Percentiles rank a stretch among this genome's conserved stretches.
Evolutionary conservation across 1,139 yeast species (phyloP).

Genomic region (Blastobotrys buckinghamii): DNA sequence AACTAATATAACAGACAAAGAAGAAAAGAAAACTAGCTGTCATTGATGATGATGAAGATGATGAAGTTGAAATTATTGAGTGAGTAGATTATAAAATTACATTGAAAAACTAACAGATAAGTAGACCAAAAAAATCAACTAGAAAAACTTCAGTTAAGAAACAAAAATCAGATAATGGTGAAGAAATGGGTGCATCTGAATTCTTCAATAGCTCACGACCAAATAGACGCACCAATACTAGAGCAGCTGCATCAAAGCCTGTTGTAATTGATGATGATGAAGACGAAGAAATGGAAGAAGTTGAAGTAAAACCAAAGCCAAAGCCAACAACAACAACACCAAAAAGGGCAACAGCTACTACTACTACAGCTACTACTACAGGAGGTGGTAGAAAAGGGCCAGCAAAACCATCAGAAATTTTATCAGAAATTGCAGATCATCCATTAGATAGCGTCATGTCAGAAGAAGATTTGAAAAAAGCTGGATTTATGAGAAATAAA

Average conservation of each 20-base stretch:
- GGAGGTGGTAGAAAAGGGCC: constrained; percentile 42
- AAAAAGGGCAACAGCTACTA: too few species aligned
- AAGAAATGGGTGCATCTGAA: constrained; percentile 7
- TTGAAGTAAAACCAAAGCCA: constrained; percentile 2
- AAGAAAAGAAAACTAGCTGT: constrained; percentile 6
- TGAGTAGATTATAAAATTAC: too few species aligned
- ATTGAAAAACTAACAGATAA: too few species aligned
- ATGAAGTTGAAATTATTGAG: constrained; percentile 1
- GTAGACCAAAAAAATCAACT: neutral
- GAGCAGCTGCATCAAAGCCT: neutral
- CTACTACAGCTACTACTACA: neutral
- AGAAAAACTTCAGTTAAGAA: constrained; percentile 1
- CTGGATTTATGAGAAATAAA: constrained; percentile 20
- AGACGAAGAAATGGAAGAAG: constrained; percentile 20
- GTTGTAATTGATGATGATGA: constrained; percentile 9
- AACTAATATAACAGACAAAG: neutral
- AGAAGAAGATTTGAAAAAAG: constrained; percentile 45
- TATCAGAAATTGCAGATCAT: constrained; percentile 63
- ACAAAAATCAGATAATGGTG: constrained; percentile 5
- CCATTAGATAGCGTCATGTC: constrained; percentile 32
- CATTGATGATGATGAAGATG: constrained; percentile 11
- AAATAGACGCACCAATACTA: neutral
- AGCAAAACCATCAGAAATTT: constrained; percentile 62
- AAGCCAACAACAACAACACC: neutral
- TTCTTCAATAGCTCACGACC: constrained; percentile 2